Evolutionary conservation across 1,139 yeast genomes (phyloP).

Genomic region (Suhomyces coccinellae): DNA sequence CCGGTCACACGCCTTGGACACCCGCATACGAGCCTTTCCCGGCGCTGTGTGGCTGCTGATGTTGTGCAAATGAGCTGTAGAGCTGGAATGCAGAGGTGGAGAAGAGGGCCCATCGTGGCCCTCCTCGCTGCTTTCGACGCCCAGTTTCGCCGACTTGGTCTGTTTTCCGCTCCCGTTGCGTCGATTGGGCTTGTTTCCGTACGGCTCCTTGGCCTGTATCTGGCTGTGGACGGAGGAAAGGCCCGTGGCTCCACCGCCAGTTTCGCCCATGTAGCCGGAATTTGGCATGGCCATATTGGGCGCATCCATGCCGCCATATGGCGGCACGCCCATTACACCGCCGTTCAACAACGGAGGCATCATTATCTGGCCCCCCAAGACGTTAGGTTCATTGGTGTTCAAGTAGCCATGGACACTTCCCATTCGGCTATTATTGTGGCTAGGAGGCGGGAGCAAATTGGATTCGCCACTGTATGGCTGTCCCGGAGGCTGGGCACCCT

Average conservation of each 20-base stretch:
- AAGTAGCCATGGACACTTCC: neutral
- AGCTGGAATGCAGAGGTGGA: neutral
- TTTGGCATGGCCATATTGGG: neutral
- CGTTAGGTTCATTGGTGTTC: constrained; percentile 3
- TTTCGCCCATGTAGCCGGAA: neutral
- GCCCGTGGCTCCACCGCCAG: neutral
- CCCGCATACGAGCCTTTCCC: constrained; percentile 36
- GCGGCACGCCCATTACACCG: neutral
- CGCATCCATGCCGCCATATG: neutral
- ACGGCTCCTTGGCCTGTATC: no score
- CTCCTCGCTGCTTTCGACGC: neutral
- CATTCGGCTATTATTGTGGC: neutral
- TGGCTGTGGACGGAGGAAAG: neutral
- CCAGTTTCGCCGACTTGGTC: neutral
- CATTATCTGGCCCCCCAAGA: neutral
- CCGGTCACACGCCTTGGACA: constrained; percentile 54
- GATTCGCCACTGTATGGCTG: neutral
- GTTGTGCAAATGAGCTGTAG: no score
- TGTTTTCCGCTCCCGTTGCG: no score
- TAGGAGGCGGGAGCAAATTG: neutral
- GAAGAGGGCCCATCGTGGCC: neutral
- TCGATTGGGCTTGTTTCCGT: no score
- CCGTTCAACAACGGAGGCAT: constrained; percentile 1
- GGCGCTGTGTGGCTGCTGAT: neutral
- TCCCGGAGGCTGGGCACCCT: neutral